Evolutionary conservation across 2,329 filamentous ascomycete genomes (phyloP).

Genomic region (Phaeosphaeriaceae sp.): DNA sequence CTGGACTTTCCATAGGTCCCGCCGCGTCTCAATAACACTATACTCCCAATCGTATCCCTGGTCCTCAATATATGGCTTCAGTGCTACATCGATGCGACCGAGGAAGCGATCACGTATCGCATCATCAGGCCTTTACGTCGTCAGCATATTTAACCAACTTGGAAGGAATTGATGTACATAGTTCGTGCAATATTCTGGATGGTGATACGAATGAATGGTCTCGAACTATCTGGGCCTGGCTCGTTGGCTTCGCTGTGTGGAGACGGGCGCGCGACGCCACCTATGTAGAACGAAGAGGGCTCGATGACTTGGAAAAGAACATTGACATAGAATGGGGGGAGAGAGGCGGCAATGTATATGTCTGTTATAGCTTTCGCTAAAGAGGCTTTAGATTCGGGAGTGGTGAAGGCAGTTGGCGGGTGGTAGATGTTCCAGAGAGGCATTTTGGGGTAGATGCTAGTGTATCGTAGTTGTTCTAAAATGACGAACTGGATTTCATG

Average conservation of each 20-base stretch:
- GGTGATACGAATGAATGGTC: conserved; percentile 48
- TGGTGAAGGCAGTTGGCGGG: conserved; percentile 43
- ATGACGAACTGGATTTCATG: background rate
- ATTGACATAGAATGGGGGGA: conserved; percentile 56
- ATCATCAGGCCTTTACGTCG: conserved; percentile 1
- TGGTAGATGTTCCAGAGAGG: conserved; percentile 55
- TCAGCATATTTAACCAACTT: background rate
- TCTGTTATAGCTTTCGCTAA: conserved; percentile 48
- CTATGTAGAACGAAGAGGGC: conserved; percentile 36
- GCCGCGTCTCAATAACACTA: conserved; percentile 52
- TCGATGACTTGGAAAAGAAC: conserved; percentile 48
- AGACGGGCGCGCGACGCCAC: conserved; percentile 31
- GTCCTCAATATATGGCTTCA: conserved; percentile 52
- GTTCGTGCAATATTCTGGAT: conserved; percentile 44
- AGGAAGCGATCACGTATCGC: conserved; percentile 20
- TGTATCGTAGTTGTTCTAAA: background rate
- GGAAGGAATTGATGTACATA: conserved; percentile 11
- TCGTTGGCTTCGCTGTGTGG: conserved; percentile 5
- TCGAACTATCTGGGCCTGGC: conserved; percentile 16
- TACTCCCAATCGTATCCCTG: conserved; percentile 56
- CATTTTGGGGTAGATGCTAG: conserved; percentile 35
- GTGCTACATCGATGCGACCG: conserved; percentile 33
- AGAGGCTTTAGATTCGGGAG: conserved; percentile 32
- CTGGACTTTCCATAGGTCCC: conserved; percentile 54
- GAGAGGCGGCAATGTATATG: conserved; percentile 46